phyloP scores from a whole-genome alignment of 2,329 filamentous ascomycete genomes.

The Paracorniculantispora psalliotae region DNA sequence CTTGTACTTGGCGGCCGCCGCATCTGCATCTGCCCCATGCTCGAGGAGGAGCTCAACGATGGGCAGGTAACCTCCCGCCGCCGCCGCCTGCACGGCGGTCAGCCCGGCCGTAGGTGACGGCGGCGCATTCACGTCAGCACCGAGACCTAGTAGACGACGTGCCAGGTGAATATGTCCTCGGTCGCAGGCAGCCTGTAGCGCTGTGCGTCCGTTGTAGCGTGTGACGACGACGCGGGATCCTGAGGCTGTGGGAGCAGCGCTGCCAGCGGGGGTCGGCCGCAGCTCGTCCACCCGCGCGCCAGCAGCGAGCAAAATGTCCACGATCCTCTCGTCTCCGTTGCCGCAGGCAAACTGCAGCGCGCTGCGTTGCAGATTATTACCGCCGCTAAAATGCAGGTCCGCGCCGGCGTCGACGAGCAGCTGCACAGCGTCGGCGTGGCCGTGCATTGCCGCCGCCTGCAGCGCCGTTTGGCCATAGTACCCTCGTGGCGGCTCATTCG shows the following conservation, averaged over 20 bases:
- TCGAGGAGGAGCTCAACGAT: constrained; percentile 15
- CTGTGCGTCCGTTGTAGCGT: constrained; percentile 33
- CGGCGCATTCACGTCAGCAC: constrained; percentile 29
- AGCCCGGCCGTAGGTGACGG: constrained; percentile 16
- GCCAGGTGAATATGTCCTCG: constrained; percentile 23
- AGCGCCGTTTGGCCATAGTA: constrained; percentile 34
- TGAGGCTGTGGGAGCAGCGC: not conserved
- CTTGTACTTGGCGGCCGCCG: constrained; percentile 16
- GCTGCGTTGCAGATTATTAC: constrained; percentile 5
- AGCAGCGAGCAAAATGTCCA: not conserved
- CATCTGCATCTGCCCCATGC: constrained; percentile 19
- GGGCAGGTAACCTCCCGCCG: constrained; percentile 2
- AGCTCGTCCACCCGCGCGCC: constrained; percentile 1
- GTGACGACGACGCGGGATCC: not conserved
- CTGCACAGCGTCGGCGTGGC: constrained; percentile 15
- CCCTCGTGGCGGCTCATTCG: constrained; percentile 28
- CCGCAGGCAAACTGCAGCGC: constrained; percentile 10
- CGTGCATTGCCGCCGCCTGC: constrained; percentile 29
- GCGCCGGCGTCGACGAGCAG: constrained; percentile 3
- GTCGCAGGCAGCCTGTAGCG: constrained; percentile 32
- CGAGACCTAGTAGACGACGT: constrained; percentile 23
- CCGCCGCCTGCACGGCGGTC: constrained; percentile 23
- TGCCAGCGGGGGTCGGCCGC: not conserved
- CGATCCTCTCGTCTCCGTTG: not conserved
- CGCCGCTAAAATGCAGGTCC: not conserved